Base-by-base conservation (phyloP, 768 basidiomycete species). In the Xanthoconium stramineum region DNA sequence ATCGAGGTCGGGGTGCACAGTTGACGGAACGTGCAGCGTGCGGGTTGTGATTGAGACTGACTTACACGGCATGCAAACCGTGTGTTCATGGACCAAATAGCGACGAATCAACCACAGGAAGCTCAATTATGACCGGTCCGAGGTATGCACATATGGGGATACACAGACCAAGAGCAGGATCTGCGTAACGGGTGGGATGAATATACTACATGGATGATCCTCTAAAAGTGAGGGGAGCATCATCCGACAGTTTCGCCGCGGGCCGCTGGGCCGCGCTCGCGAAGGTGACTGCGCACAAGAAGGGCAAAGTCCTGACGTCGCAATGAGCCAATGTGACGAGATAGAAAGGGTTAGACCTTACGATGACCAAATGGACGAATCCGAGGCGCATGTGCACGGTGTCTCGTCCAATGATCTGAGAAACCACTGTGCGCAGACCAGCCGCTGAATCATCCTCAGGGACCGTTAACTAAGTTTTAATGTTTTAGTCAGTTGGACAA, bases 281-380 rank as follows among this genome's bases (percentile, higher is more conserved):
- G 60, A 48, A 57, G 47, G 42, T 33, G 57, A 30, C 46, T 43
- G 36, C 60, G 65, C 35, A 68, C 17, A 32, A 59, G 50, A 19
- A 66, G 36, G 24, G 63, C 66, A 45, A 66, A 65, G 50, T 66
- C 65, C 66, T 68, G n/a, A 50, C 32, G 29, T 47, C 29, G 12
- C 42, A 30, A 42, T 66, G 44, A 62, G 48, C 12, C 43, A 52
- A 17, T 10, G 20, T 29, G 20, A 46, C 8, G 28, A 35, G 33
- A 24, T 8, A 40, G n/a, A 38, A 38, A 32, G 24, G 38, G 47
- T 35, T 46, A 28, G 13, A 36, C 6, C 56, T 44, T 49, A 68
- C 66, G 48, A 68, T 60, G 33, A 68, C 44, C 30, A 67, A 36
- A 36, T 67, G 68, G 28, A 53, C 53, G 39, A 46, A 58, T 47